Evolutionary conservation across 108 stramenopile species (phyloP).

Genomic region (Conticribra weissflogii): DNA sequence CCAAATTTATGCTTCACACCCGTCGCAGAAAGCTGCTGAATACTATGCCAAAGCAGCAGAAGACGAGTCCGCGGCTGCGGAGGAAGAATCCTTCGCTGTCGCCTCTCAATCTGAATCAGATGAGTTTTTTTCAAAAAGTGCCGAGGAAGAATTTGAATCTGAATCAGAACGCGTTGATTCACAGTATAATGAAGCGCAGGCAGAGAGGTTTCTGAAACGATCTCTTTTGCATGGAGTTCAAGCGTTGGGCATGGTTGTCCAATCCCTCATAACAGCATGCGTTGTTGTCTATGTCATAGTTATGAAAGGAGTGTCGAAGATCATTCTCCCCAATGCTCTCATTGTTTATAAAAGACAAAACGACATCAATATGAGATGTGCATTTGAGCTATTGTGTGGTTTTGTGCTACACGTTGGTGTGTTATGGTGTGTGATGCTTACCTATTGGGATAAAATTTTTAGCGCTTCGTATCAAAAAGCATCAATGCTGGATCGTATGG

Average conservation of each 20-base stretch:
- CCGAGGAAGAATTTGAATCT: conserved; percentile 36
- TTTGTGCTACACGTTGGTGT: conserved; percentile 19
- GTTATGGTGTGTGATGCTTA: no score
- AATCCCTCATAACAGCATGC: conserved; percentile 22
- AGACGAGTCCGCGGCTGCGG: conserved; percentile 27
- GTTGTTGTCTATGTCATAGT: conserved; percentile 24
- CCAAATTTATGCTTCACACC: not conserved
- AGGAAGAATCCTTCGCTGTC: conserved; percentile 17
- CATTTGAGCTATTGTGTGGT: conserved; percentile 1
- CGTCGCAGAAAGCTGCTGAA: conserved; percentile 10
- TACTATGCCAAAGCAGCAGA: conserved; percentile 19
- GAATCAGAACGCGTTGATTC: conserved; percentile 17
- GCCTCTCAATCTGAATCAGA: conserved; percentile 22
- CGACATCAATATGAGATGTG: not conserved
- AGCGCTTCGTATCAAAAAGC: no score
- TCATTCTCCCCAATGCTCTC: not conserved
- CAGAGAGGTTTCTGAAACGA: conserved; percentile 16
- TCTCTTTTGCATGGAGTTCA: conserved; percentile 25
- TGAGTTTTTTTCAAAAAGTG: conserved; percentile 23
- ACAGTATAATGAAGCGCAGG: conserved; percentile 22
- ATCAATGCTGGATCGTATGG: no score
- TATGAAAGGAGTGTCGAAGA: conserved; percentile 16
- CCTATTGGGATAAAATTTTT: no score
- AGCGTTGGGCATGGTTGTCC: conserved; percentile 15
- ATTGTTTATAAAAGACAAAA: conserved; percentile 18